phyloP scores from a whole-genome alignment of 176 grass and related monocot genomes.

The Pontederia paniculata region DNA sequence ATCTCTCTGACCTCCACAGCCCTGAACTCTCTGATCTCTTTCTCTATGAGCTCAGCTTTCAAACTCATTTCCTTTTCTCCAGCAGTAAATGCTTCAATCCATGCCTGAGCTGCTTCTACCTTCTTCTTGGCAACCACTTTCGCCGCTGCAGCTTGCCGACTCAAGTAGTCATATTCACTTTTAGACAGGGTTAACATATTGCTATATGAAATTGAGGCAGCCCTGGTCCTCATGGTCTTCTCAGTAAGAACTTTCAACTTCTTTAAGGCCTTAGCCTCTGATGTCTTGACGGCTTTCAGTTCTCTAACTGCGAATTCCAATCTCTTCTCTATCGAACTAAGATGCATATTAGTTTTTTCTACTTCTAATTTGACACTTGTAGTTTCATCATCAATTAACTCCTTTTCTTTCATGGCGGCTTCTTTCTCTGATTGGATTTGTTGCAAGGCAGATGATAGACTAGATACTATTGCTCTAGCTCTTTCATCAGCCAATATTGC shows the following conservation, averaged over 20 bases:
- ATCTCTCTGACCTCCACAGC: conserved; percentile 13
- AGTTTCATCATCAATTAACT: conserved; percentile 31
- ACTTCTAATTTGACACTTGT: conserved; percentile 27
- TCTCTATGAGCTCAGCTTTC: conserved; percentile 28
- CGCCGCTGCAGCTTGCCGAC: neutral
- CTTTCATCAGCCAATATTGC: conserved; percentile 40
- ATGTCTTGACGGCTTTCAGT: conserved; percentile 47
- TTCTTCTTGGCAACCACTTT: conserved; percentile 3
- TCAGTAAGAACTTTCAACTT: conserved; percentile 41
- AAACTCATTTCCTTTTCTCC: conserved; percentile 48
- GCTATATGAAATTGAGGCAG: conserved; percentile 1
- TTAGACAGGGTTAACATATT: conserved; percentile 50
- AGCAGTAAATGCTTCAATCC: conserved; percentile 12
- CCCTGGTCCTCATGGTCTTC: conserved; percentile 35
- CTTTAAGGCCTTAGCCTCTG: conserved; percentile 48
- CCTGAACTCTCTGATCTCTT: conserved; percentile 21
- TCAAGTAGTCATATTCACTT: conserved; percentile 82
- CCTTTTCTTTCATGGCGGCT: conserved; percentile 38
- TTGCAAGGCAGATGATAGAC: conserved; percentile 44
- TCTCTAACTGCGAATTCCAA: conserved; percentile 29
- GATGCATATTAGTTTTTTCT: conserved; percentile 21
- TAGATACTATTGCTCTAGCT: conserved; percentile 44
- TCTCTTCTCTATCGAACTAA: conserved; percentile 25
- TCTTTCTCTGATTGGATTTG: conserved; percentile 47
- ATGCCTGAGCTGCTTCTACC: conserved; percentile 14